A percentile compares a stretch with the other conserved stretches of the same genome.
These are phyloP conservation scores for Pichia californica DNA, from an alignment of 805 yeast genomes.

Conservation along the genomic window DNA sequence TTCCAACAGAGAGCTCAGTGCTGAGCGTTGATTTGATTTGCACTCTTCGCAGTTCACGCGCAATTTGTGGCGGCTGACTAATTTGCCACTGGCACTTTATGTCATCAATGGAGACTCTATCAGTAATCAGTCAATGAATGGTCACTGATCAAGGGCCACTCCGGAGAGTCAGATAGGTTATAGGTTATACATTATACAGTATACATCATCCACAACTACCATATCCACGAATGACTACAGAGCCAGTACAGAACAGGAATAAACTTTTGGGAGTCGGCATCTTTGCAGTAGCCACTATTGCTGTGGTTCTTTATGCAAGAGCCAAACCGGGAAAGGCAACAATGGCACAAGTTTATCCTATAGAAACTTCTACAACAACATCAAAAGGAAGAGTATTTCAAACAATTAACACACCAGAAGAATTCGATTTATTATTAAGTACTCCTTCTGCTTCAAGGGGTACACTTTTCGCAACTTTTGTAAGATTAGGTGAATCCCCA, in stretches of 20 bases:
- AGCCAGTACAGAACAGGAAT: neutral
- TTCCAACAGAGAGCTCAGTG: no score
- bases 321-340: conserved; percentile 8
- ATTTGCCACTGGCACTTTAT: no score
- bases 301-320: neutral
- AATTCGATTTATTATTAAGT: conserved; percentile 45
- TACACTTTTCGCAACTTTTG: conserved; percentile 35
- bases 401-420: conserved; percentile 52
- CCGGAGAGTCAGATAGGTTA: no score
- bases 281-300: conserved; percentile 7
- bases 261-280: conserved; percentile 4
- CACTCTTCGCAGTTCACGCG: no score
- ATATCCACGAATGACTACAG: neutral
- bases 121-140: no score
- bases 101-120: no score
- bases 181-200: no score
- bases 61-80: no score
- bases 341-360: conserved; percentile 27
- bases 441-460: conserved; percentile 10
- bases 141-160: no score
- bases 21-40: no score
- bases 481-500: conserved; percentile 54
- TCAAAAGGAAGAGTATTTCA: conserved; percentile 37
- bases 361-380: conserved; percentile 17
- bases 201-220: neutral